These are phyloP conservation scores for Tubosaeta brunneosetosa DNA, from an alignment of 768 basidiomycete species.

Conservation along the genomic window DNA sequence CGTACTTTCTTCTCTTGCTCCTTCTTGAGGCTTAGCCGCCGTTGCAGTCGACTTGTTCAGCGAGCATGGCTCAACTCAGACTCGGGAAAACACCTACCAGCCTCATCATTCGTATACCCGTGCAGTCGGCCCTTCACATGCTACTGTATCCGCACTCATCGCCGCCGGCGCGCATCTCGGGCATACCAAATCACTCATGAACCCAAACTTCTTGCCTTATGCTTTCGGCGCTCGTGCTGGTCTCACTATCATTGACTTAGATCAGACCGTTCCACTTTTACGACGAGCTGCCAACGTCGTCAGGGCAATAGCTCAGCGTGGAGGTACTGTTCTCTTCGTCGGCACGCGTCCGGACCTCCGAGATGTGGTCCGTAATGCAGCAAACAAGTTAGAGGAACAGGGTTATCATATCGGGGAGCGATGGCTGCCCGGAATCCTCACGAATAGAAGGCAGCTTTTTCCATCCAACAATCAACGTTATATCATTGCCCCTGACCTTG, in stretches of 20 bases:
- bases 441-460: conserved; percentile 77
- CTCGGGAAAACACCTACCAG: conserved; percentile 61
- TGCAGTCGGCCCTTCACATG: conserved; percentile 52
- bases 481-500: conserved; percentile 77
- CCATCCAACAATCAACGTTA: conserved; percentile 51
- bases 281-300: conserved; percentile 87
- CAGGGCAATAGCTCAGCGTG: conserved; percentile 71
- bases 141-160: conserved; percentile 84
- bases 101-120: conserved; percentile 66
- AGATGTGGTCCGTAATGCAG: conserved; percentile 70
- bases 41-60: conserved; percentile 55
- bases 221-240: conserved; percentile 89
- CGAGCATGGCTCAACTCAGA: conserved; percentile 75
- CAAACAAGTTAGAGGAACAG: conserved; percentile 71
- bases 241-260: conserved; percentile 90
- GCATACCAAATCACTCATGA: conserved; percentile 77
- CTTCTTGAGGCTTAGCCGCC: conserved; percentile 8
- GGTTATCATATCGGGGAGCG: conserved; percentile 82
- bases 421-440: conserved; percentile 95
- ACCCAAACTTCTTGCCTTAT: conserved; percentile 87
- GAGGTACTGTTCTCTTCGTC: conserved; percentile 85
- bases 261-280: conserved; percentile 87
- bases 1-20: conserved; percentile 17
- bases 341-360: conserved; percentile 81
- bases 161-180: conserved; percentile 95